Evolutionary conservation across 805 yeast species (phyloP), one percentile per base, ranked within the genome.

Genomic region (Zygotorulaspora sp.): DNA sequence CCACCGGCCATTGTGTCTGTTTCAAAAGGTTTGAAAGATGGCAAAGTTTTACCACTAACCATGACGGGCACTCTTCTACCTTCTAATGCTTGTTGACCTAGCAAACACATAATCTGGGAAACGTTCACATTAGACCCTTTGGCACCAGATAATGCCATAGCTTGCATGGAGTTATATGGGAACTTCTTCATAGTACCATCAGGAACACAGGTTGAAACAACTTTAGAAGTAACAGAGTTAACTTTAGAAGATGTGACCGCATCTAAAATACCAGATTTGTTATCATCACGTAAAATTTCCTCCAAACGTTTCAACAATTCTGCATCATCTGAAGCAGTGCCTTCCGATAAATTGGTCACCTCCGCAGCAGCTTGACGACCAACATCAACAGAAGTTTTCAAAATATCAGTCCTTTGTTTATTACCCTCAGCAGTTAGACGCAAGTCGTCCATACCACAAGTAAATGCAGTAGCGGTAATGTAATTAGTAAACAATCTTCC

Each of bases 381-480:
- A 41, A 79, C 80, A 53, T 83, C 94, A 36, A 74, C 75, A 17
- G 94, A 79, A 43, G 79, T 79, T 49, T 76, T 68, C 61, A 94
- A 72, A 45, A 92, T 84, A 43, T 87, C 94, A 10, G 68, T 67
- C 71, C 99, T 80, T 90, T 94, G 80, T 43, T 71, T 57, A 62
- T 94, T 89, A 59, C 99, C 99, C 52, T 86, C 95, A 3, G 64
- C 76, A 15, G 97, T 92, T 51, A 94, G 74, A 61, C 95, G 78
- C 63, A 92, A 72, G 69, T 92, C 99, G 62, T 92, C 99, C 98
- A 92, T 94, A 75, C 99, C 98, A 80, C 99, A 92, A 6, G 98
- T 92, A 60, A 92, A 85, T 1, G 96, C 97, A 41, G 86, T 83
- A 68, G 78, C 74, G 76, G 83, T 89, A 56, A 83, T 88, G 63